Percentiles rank a stretch among this genome's conserved stretches.
phyloP scores from a whole-genome alignment of 2,329 filamentous ascomycete species.

The Aspergillus tubingensis region DNA sequence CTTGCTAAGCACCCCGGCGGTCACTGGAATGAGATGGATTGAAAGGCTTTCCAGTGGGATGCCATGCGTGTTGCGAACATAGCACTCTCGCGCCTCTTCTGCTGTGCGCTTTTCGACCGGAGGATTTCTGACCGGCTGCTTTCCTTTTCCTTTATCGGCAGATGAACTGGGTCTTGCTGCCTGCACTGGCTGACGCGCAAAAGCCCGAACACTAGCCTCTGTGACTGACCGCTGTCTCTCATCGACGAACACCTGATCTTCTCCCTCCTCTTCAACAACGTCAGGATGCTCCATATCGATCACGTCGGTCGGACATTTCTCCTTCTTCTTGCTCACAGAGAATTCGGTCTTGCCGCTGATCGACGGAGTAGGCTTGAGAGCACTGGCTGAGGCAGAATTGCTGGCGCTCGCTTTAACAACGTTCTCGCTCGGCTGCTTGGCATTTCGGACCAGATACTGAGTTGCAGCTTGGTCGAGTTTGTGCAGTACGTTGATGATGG shows the following conservation, averaged over 20 bases:
- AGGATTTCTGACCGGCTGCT: neutral
- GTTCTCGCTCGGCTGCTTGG: neutral
- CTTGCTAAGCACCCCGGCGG: slow-evolving; percentile 57
- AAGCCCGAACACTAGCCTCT: neutral
- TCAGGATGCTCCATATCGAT: neutral
- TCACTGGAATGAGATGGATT: slow-evolving; percentile 62
- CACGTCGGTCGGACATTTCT: neutral
- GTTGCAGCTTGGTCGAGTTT: neutral
- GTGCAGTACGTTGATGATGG: neutral
- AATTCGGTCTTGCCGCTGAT: neutral
- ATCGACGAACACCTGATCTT: neutral
- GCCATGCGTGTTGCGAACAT: slow-evolving; percentile 61
- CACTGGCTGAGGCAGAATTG: neutral
- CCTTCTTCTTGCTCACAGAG: neutral
- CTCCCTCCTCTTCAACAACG: neutral
- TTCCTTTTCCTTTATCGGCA: neutral
- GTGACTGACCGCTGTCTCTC: neutral
- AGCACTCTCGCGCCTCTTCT: slow-evolving; percentile 42
- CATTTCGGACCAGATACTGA: neutral
- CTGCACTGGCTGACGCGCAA: neutral
- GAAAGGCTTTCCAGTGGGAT: slow-evolving; percentile 57
- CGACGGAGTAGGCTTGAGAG: neutral
- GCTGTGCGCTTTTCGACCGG: neutral
- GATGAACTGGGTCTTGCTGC: neutral
- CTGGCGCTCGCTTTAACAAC: neutral